Conservation (phyloP, 1,284 basidiomycete genomes). For the Sphagnurus paluster region DNA sequence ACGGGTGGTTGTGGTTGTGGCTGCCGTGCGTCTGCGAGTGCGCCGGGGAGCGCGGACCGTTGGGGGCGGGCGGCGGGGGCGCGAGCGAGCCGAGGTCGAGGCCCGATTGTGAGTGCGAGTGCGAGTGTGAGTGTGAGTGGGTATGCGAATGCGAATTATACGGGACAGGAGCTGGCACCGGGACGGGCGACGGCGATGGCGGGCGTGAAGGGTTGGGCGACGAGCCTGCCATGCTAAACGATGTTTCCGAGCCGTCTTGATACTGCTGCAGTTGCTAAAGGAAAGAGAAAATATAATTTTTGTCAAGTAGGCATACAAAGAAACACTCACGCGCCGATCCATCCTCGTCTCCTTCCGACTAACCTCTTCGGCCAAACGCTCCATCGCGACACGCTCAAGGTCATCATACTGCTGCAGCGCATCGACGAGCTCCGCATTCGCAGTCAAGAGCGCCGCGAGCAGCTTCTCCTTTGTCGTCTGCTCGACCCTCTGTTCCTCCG, state of each 20-base stretch:
- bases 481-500: slow-evolving; percentile 37
- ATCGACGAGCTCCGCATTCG: slow-evolving; percentile 52
- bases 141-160: slow-evolving; percentile 18
- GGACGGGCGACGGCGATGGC: slow-evolving; percentile 26
- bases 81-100: slow-evolving; percentile 43
- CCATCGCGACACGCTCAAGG: slow-evolving; percentile 62
- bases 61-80: slow-evolving; percentile 64
- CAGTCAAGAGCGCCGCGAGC: slow-evolving; percentile 61
- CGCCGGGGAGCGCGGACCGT: slow-evolving; percentile 67
- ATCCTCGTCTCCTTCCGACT: slow-evolving; percentile 59
- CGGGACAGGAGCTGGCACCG: slow-evolving; percentile 15
- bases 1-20: slow-evolving; percentile 41
- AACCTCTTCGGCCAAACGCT: slow-evolving; percentile 59
- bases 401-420: slow-evolving; percentile 58
- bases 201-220: slow-evolving; percentile 24
- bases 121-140: too few relatives aligned
- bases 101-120: too few relatives aligned
- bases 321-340: slow-evolving; percentile 51
- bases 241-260: slow-evolving; percentile 24
- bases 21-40: too few relatives aligned
- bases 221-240: slow-evolving; percentile 6
- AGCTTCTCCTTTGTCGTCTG: slow-evolving; percentile 61
- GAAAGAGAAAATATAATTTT: neutral
- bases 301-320: neutral
- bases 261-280: slow-evolving; percentile 28